Evolutionary conservation across 1,139 yeast species (phyloP).

Genomic region (Lodderomyces margitis): DNA sequence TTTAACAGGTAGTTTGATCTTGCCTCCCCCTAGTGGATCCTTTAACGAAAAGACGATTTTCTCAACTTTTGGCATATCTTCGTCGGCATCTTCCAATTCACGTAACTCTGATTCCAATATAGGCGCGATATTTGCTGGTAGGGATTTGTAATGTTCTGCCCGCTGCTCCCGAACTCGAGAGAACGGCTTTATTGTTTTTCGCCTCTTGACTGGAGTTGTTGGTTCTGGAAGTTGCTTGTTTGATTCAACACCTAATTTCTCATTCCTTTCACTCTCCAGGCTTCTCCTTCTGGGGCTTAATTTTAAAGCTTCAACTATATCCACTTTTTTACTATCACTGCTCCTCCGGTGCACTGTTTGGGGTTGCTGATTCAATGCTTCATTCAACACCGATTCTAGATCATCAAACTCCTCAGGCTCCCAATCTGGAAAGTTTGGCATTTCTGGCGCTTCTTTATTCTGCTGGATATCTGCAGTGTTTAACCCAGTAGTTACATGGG

Average conservation of each 20-base stretch:
- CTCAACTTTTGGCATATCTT: constrained; percentile 27
- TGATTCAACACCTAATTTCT: background rate
- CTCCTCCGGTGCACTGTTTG: background rate
- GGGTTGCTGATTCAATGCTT: constrained; percentile 1
- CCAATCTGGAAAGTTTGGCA: background rate
- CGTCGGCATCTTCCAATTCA: constrained; percentile 25
- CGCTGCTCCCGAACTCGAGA: background rate
- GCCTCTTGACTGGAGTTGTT: background rate
- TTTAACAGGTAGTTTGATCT: constrained; percentile 41
- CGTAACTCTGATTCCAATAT: constrained; percentile 24
- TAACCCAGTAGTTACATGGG: background rate
- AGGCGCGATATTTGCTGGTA: constrained; percentile 27
- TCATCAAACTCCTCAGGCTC: background rate
- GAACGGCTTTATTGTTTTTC: background rate
- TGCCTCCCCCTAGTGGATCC: constrained; percentile 37
- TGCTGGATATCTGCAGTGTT: background rate
- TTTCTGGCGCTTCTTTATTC: too few relatives aligned
- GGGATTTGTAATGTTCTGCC: constrained; percentile 18
- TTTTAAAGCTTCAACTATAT: background rate
- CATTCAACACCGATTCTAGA: background rate
- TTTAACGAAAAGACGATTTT: constrained; percentile 28
- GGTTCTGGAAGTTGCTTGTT: background rate
- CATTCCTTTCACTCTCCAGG: background rate
- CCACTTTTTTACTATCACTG: background rate
- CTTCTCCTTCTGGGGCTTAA: background rate